A percentile compares a stretch with the other conserved stretches of the same genome.
Conservation (phyloP, 192 early-diverging fungal species). For the Backusella liffmaniae region DNA sequence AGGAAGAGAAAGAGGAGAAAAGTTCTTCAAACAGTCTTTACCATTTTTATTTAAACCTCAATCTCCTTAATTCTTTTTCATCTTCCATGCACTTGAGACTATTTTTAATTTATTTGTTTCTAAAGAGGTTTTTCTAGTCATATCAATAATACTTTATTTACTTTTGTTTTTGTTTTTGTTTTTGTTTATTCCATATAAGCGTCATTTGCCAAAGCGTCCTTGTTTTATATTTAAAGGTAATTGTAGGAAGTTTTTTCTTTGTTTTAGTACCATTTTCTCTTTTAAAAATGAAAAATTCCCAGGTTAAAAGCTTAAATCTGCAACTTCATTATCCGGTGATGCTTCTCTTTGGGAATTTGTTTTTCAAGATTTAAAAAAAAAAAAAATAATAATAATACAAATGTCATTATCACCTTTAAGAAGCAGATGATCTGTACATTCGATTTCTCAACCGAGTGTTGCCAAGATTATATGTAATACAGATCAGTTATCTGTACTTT, state of each 20-base stretch:
- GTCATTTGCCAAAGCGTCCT: no score
- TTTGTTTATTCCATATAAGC: background rate
- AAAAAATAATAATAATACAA: no score
- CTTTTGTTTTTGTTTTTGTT: background rate
- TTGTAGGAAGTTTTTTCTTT: background rate
- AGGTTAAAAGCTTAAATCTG: background rate
- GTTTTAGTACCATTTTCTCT: no score
- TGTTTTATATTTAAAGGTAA: no score
- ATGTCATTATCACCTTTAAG: background rate
- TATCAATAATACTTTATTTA: background rate
- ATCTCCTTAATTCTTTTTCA: background rate
- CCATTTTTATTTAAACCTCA: background rate
- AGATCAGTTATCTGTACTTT: background rate
- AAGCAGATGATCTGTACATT: background rate
- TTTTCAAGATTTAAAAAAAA: background rate
- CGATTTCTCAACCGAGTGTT: background rate
- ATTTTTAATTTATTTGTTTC: background rate
- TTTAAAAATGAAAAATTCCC: background rate
- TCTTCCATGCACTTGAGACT: background rate
- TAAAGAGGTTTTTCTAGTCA: background rate
- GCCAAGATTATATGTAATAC: background rate
- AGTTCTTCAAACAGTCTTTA: background rate
- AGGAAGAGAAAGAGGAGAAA: background rate
- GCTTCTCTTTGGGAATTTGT: background rate
- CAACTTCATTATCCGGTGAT: background rate